A percentile compares a stretch with the other conserved stretches of the same genome.
phyloP scores from a whole-genome alignment of 148 eudicot genomes.

The Fagopyrum tataricum region DNA sequence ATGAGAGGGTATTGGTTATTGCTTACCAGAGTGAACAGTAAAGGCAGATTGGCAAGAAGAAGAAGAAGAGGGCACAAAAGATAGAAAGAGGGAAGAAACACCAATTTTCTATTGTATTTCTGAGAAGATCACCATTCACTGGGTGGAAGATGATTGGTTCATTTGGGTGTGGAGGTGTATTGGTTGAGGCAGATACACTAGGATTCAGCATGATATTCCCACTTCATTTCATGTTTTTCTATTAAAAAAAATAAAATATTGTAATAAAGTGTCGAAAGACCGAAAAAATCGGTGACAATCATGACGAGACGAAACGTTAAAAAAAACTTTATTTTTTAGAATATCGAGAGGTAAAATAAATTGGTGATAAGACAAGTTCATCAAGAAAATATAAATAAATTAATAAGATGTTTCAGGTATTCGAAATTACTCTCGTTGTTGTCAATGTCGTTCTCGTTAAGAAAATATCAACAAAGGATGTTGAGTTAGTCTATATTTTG shows the following conservation, averaged over 20 bases:
- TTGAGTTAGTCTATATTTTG: neutral
- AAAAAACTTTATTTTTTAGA: too few relatives aligned
- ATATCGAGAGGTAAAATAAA: too few relatives aligned
- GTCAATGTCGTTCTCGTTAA: too few relatives aligned
- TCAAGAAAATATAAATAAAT: too few relatives aligned
- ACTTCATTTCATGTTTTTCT: neutral
- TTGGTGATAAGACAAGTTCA: too few relatives aligned
- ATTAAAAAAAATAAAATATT: too few relatives aligned
- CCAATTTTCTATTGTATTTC: slow-evolving; percentile 3
- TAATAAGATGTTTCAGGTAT: too few relatives aligned
- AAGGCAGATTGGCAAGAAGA: neutral
- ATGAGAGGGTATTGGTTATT: slow-evolving; percentile 2
- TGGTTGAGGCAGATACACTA: slow-evolving; percentile 27
- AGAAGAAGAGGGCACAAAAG: slow-evolving; percentile 11
- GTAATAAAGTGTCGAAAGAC: too few relatives aligned
- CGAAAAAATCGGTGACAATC: too few relatives aligned
- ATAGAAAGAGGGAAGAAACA: slow-evolving; percentile 10
- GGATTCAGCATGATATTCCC: slow-evolving; percentile 22
- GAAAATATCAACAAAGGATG: neutral
- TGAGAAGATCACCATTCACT: slow-evolving; percentile 1
- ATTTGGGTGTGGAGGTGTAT: slow-evolving; percentile 9
- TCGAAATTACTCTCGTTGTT: too few relatives aligned
- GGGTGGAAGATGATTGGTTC: slow-evolving; percentile 3
- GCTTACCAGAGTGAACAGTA: slow-evolving; percentile 3
- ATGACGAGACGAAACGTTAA: too few relatives aligned